Conservation (phyloP, 1,139 yeast genomes). For the Kurtzmaniella natalensis region DNA sequence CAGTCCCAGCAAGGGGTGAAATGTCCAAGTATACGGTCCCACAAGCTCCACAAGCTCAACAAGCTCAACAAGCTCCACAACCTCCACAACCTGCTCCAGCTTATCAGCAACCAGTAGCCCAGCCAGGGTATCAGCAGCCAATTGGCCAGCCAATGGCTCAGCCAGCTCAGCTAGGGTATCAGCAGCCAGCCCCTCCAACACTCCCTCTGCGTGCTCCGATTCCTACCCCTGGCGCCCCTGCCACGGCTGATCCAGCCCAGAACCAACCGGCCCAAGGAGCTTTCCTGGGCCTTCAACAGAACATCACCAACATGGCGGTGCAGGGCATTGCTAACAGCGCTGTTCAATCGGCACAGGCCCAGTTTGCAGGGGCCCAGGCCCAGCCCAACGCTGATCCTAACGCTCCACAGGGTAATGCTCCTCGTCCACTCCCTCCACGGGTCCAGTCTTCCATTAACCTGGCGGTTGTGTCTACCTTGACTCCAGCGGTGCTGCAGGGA, state of each 20-base stretch:
- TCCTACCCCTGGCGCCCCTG: slow-evolving; percentile 4
- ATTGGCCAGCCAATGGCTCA: background rate
- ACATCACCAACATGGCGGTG: too few relatives aligned
- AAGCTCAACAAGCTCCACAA: slow-evolving; percentile 6
- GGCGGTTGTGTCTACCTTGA: too few relatives aligned
- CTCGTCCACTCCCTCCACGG: background rate
- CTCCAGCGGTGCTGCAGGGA: too few relatives aligned
- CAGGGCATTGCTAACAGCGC: too few relatives aligned
- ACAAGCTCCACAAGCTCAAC: slow-evolving; percentile 6
- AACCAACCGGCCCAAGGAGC: background rate
- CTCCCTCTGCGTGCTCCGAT: background rate
- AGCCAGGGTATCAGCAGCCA: slow-evolving; percentile 4
- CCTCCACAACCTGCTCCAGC: slow-evolving; percentile 4
- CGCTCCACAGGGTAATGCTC: too few relatives aligned
- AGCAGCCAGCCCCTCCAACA: background rate
- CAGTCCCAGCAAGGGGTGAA: slow-evolving; percentile 5
- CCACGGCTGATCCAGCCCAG: slow-evolving; percentile 1
- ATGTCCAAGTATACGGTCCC: slow-evolving; percentile 3
- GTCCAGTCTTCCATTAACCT: background rate
- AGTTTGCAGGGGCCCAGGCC: too few relatives aligned
- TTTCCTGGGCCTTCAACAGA: background rate
- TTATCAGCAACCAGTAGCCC: slow-evolving; percentile 4
- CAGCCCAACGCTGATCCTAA: too few relatives aligned
- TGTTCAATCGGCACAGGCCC: too few relatives aligned
- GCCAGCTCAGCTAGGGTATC: slow-evolving; percentile 1